These are phyloP conservation scores for Mucuna pruriens DNA, from an alignment of 306 rosid genomes.

Conservation along the genomic window DNA sequence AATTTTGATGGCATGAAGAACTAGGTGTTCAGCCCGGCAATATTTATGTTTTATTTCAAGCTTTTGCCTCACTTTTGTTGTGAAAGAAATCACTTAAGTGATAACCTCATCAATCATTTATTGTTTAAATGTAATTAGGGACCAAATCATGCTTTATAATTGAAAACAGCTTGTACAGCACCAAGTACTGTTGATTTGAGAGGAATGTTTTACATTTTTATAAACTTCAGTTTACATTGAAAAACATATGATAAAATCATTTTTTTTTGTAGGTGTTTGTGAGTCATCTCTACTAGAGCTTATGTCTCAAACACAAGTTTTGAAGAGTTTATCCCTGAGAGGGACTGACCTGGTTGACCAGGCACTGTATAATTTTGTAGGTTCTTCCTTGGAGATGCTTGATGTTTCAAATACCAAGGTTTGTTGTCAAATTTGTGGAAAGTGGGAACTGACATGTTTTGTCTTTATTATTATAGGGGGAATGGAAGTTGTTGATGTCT, in stretches of 20 bases:
- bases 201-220: slow-evolving; percentile 25
- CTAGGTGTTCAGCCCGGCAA: slow-evolving; percentile 9
- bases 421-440: slow-evolving; percentile 41
- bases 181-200: slow-evolving; percentile 17
- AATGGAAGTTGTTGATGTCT: slow-evolving; percentile 24
- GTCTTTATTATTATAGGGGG: not conserved
- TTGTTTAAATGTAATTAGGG: slow-evolving; percentile 19
- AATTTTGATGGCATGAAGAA: slow-evolving; percentile 21
- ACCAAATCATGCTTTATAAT: slow-evolving; percentile 25
- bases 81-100: slow-evolving; percentile 12
- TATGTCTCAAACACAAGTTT: slow-evolving; percentile 60
- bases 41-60: slow-evolving; percentile 19
- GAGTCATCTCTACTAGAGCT: slow-evolving; percentile 62
- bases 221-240: slow-evolving; percentile 20
- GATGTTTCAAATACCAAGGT: slow-evolving; percentile 87
- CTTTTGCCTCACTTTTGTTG: slow-evolving; percentile 11
- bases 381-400: slow-evolving; percentile 81
- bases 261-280: slow-evolving; percentile 54
- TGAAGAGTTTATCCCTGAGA: slow-evolving; percentile 78
- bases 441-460: slow-evolving; percentile 30
- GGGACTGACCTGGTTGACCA: slow-evolving; percentile 65
- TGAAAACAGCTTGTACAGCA: slow-evolving; percentile 18
- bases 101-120: not conserved
- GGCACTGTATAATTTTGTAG: slow-evolving; percentile 58
- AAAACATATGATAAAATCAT: slow-evolving; percentile 3